Evolutionary conservation across 352 stramenopile genomes (phyloP), one percentile per base, ranked within the genome.

Genomic region (Globisporangium okanoganense): DNA sequence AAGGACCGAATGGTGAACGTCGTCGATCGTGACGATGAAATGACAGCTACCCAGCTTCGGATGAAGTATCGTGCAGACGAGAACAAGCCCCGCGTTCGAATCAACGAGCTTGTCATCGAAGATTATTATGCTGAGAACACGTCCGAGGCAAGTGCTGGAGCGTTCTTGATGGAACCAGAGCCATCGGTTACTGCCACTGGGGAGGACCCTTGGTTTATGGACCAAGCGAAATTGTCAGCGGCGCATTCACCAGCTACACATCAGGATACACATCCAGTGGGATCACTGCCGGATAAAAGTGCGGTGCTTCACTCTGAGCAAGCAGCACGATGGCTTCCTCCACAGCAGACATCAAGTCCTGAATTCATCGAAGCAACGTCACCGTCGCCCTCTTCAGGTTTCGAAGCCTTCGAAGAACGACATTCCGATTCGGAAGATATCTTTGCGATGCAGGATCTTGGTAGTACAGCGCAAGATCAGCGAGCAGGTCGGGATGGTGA

Each of bases 31-130:
- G 82, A 89, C 38, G 79, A 89, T 43, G 65, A 85, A n/a, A 31
- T 92, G 43, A 82, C 77, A 16, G 79, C 73, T 5, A 78, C 70
- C 2, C 75, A 89, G 27, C 65, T 90, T 40, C 75, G 75, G 27
- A 69, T 62, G 18, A 81, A 78, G 56, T 82, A 90, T 35, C 64
- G 74, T 8, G 63, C 72, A 33, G 67, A 82, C 1, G 71, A 71
- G 10, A 64, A 80, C 16, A 74, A 82, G 40, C 72, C 75, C 0
- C 79, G 76, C 20, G 59, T 92, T 56, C 78, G 82, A 18, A 92
- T 93, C 59, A 93, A 90, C 43, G 85, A 93, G 61, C 71, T 95
- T 4, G 74, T 95, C 12, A 95, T 95, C 31, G 87, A 95, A 61
- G 76, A 95, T 29, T 95, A 94, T 48, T 95, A 93, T 55, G 71